Evolutionary conservation across 768 basidiomycete species (phyloP).

Genomic region (Trametes maxima): DNA sequence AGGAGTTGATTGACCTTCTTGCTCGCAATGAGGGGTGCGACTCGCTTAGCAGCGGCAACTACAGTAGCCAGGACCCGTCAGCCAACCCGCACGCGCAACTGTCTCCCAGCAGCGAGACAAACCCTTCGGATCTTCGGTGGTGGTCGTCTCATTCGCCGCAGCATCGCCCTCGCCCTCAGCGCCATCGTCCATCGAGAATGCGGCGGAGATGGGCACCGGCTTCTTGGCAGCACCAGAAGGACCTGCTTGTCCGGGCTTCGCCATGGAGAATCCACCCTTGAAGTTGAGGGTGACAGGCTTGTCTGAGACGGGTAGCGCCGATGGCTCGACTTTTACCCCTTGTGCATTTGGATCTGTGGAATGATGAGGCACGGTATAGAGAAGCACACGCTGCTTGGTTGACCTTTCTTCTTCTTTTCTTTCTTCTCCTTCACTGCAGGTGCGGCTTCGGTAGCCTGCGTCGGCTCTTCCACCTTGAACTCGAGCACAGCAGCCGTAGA

Average conservation of each 20-base stretch:
- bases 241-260: conserved; percentile 24
- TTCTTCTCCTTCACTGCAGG: conserved; percentile 58
- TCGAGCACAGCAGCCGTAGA: conserved; percentile 75
- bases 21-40: conserved; percentile 81
- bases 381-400: neutral
- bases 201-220: conserved; percentile 50
- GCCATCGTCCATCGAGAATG: conserved; percentile 69
- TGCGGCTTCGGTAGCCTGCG: conserved; percentile 38
- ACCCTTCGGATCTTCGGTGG: conserved; percentile 53
- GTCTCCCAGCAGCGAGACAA: conserved; percentile 32
- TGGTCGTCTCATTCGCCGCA: conserved; percentile 42
- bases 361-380: neutral
- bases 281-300: conserved; percentile 83
- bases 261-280: conserved; percentile 35
- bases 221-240: conserved; percentile 33
- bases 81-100: conserved; percentile 17
- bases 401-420: conserved; percentile 51
- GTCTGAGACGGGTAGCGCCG: conserved; percentile 69
- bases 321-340: conserved; percentile 53
- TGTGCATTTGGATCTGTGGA: neutral
- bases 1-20: conserved; percentile 61
- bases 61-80: conserved; percentile 29
- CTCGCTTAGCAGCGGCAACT: conserved; percentile 62
- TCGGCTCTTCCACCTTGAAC: conserved; percentile 73
- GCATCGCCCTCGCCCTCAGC: conserved; percentile 36